Conservation (phyloP, 78 protist genomes). For the Dictyostelium capitatum region DNA sequence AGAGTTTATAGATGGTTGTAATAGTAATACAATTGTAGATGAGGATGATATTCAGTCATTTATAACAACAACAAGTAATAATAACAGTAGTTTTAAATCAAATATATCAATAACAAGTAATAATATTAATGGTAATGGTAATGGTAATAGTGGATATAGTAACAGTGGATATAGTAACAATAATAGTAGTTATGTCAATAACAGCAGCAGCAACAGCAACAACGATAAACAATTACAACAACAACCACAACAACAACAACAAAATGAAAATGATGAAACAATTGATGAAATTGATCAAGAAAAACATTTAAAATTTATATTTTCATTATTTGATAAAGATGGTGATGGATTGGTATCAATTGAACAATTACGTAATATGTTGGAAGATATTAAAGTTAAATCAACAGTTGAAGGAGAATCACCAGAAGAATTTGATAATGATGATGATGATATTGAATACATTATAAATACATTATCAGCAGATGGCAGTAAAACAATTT, state of each 20-base stretch:
- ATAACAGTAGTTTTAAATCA: slow-evolving; percentile 8
- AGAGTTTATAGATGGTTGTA: slow-evolving; percentile 57
- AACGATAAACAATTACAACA: no score
- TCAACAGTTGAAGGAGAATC: slow-evolving; percentile 14
- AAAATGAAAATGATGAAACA: neutral
- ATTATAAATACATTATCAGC: slow-evolving; percentile 30
- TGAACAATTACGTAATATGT: slow-evolving; percentile 56
- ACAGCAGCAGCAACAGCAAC: no score
- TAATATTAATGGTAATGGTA: neutral
- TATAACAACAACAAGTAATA: neutral
- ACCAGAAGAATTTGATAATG: slow-evolving; percentile 31
- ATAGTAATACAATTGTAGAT: slow-evolving; percentile 7
- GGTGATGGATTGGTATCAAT: slow-evolving; percentile 59
- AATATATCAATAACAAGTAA: neutral
- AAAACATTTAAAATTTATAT: slow-evolving; percentile 51
- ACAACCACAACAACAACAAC: no score
- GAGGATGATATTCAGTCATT: slow-evolving; percentile 8
- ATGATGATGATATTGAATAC: slow-evolving; percentile 73
- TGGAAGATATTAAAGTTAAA: slow-evolving; percentile 49
- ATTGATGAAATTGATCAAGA: slow-evolving; percentile 47
- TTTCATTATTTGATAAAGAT: slow-evolving; percentile 56
- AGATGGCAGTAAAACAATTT: slow-evolving; percentile 23
- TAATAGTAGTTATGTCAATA: neutral
- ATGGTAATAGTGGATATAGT: no score
- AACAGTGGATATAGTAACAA: neutral